Evolutionary conservation across 2,329 filamentous ascomycete genomes (phyloP), one percentile per base, ranked within the genome.

Genomic region (Fusarium agapanthi): DNA sequence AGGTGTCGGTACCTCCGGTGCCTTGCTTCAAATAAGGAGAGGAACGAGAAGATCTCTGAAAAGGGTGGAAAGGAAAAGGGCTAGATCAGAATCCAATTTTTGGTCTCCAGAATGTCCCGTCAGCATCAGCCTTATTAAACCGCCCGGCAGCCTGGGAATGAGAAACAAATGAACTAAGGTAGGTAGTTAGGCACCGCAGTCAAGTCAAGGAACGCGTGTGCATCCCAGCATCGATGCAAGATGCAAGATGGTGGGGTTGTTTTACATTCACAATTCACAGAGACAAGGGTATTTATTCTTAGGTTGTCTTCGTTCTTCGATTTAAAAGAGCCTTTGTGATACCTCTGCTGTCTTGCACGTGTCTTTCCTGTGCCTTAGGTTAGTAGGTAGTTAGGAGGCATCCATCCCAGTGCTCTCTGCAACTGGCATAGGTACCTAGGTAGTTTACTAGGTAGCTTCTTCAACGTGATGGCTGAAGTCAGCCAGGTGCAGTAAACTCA

Each of bases 81-180:
- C 50, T 58, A 58, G 50, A 34, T 62, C 41, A 50, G 63, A 67
- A 61, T 41, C 54, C 47, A 67, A 61, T 48, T 61, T 63, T 38
- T 68, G 56, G 50, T 65, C 38, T 63, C 57, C 35, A 53, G 56
- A 50, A 65, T 63, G 34, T 57, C 54, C 41, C 20, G 71, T 74
- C 71, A 73, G 71, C 71, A 67, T 68, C 71, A 73, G 71, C 71
- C 71, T 73, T 74, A 74, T 69, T 65, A 72, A 60, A 68, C 57
- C 61, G 63, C 37, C 51, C 34, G 32, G 41, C 26, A 47, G 32
- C 34, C 61, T 62, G 60, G 44, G 56, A 50, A 41, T 18, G 30
- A 55, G 58, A 30, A 50, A 53, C 32, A 37, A 35, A 16, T 43
- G 40, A 43, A 44, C 45, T 55, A 43, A 35, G 34, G 34, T 35